Conservation (phyloP, 2,329 filamentous ascomycete genomes). For the Trichoderma pleuroti region DNA sequence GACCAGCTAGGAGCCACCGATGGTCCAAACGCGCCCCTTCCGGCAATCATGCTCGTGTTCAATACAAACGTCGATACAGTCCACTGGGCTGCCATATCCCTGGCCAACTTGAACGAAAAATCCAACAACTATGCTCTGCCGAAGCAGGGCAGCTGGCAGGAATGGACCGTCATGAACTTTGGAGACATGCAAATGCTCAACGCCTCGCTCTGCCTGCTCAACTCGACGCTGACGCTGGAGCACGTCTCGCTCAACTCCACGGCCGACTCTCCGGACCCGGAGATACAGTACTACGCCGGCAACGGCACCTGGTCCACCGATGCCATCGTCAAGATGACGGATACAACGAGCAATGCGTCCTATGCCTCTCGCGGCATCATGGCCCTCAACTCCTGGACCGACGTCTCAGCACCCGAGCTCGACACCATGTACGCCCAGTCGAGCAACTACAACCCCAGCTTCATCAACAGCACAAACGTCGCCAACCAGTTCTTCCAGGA, state of each 20-base stretch:
- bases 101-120: neutral
- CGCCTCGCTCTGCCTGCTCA: neutral
- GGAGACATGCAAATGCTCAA: neutral
- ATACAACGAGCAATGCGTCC: neutral
- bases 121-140: neutral
- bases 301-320: neutral
- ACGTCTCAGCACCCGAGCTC: neutral
- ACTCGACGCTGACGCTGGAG: neutral
- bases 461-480: neutral
- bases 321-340: neutral
- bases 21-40: neutral
- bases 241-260: neutral
- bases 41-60: neutral
- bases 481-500: neutral
- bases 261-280: neutral
- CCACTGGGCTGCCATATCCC: neutral
- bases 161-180: neutral
- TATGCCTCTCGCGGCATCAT: neutral
- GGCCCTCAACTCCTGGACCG: neutral
- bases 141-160: neutral
- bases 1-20: neutral
- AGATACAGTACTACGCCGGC: neutral
- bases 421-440: neutral
- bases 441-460: neutral
- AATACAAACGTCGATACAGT: neutral